Conservation (phyloP, 441 rosid genomes). For the Pelargonium hybrid region DNA sequence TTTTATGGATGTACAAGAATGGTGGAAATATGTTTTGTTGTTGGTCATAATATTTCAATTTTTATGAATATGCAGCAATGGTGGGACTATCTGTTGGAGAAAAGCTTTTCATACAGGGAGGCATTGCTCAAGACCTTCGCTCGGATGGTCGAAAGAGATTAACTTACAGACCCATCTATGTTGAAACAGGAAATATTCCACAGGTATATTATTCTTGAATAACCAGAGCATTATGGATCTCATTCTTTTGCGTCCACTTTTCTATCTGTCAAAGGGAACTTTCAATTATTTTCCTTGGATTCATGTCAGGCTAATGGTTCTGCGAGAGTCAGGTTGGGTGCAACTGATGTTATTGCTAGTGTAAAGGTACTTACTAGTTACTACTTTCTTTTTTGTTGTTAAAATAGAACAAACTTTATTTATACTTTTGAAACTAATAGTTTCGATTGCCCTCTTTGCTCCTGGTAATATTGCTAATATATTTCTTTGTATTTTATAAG, state of each 20-base stretch:
- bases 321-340: constrained; percentile 61
- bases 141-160: constrained; percentile 66
- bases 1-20: not conserved
- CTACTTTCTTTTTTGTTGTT: not conserved
- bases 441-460: not conserved
- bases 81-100: constrained; percentile 69
- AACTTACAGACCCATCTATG: constrained; percentile 49
- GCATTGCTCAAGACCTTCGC: constrained; percentile 70
- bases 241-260: not conserved
- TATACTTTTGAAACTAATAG: not conserved
- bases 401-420: not conserved
- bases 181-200: constrained; percentile 73
- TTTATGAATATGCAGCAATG: constrained; percentile 30
- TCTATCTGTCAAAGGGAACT: not conserved
- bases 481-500: not conserved
- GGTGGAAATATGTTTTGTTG: not conserved
- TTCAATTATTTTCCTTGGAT: constrained; percentile 8
- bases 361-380: constrained; percentile 53
- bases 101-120: constrained; percentile 55
- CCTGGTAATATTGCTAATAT: not conserved
- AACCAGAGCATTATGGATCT: not conserved
- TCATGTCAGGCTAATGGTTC: constrained; percentile 69
- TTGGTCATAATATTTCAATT: not conserved
- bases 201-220: constrained; percentile 35
- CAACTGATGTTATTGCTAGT: constrained; percentile 80